Base-by-base conservation (phyloP, 192 early-diverging fungal species). In the Coemansia sp. region DNA sequence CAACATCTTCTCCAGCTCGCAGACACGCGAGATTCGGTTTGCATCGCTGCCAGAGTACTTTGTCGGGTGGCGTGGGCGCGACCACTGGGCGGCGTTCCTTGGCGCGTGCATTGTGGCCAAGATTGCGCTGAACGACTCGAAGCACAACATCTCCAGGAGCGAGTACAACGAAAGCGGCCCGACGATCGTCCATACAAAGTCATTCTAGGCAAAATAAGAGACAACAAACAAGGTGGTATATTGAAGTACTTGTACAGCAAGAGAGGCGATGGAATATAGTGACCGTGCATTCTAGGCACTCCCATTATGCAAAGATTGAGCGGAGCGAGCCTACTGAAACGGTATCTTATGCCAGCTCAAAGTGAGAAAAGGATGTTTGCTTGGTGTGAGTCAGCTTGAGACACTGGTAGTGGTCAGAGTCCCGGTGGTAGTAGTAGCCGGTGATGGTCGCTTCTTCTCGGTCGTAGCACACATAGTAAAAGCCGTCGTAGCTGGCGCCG, bases 81-180 rank as follows among this genome's bases (percentile, higher is more conserved):
- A 70, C 48, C 77, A 87, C 27, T 85, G 86, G 64, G 73, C 87
- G 1, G 78, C 83, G 23, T 96, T 84, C 67, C 66, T 96, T 8
- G 95, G 95, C 8, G 91, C 83, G 13, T 82, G 81, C 23, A 92
- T 98, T 69, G 84, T 88, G 45, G 90, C 90, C 34, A 93, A 93
- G 83, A 85, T 95, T 27, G 78, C 83, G 15, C 80, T 90, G 70
- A 72, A 79, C 17, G 83, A 87, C 47, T 66, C 83, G 21, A 82
- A 80, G 37, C 81, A 86, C 69, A 85, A 85, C 65, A 80, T 88
- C 52, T 83, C 79, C 36, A 83, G 91, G 73, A 80, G 84, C 18
- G 94, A 97, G 70, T 97, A 97, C 68, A 95, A 95, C 70, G 90
- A 95, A 38, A 70, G 78, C 56, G 94, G 94, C 13, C 94, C 92